Percentiles rank a stretch among this genome's conserved stretches.
These are phyloP conservation scores for Corchorus olitorius DNA, from an alignment of 345 rosid species.

Conservation along the genomic window DNA sequence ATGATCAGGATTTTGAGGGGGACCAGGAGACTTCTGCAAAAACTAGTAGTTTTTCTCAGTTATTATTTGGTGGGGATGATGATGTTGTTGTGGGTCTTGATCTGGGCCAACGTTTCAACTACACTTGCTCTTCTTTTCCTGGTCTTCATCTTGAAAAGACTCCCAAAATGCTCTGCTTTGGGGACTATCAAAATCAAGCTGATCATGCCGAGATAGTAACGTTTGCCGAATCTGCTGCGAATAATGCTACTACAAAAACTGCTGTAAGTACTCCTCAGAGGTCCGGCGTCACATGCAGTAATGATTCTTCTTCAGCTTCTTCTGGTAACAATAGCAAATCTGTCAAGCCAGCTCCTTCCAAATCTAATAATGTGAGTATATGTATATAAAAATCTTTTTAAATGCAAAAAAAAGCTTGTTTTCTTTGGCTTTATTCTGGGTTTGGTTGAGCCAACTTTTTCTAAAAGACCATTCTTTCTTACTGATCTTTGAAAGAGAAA, in stretches of 20 bases:
- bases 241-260: not conserved
- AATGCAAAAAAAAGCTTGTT: not conserved
- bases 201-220: slow-evolving; percentile 20
- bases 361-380: slow-evolving; percentile 38
- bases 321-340: slow-evolving; percentile 30
- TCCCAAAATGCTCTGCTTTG: slow-evolving; percentile 83
- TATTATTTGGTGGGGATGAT: slow-evolving; percentile 50
- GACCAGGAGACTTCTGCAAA: slow-evolving; percentile 24
- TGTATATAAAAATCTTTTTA: not conserved
- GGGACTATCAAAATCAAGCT: slow-evolving; percentile 36
- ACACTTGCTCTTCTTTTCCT: slow-evolving; percentile 24
- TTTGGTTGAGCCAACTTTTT: not conserved
- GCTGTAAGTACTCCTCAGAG: slow-evolving; percentile 28
- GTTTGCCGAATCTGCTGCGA: slow-evolving; percentile 17
- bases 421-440: not conserved
- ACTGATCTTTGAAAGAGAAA: slow-evolving; percentile 42
- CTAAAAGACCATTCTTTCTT: not conserved
- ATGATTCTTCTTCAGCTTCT: slow-evolving; percentile 46
- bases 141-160: slow-evolving; percentile 24
- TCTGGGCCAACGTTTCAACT: slow-evolving; percentile 24
- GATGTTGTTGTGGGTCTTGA: slow-evolving; percentile 29
- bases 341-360: slow-evolving; percentile 16
- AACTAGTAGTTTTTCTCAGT: slow-evolving; percentile 60
- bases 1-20: slow-evolving; percentile 35
- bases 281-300: slow-evolving; percentile 43